Evolutionary conservation across 176 grass and related monocot genomes (phyloP).

Genomic region (Themeda triandra): DNA sequence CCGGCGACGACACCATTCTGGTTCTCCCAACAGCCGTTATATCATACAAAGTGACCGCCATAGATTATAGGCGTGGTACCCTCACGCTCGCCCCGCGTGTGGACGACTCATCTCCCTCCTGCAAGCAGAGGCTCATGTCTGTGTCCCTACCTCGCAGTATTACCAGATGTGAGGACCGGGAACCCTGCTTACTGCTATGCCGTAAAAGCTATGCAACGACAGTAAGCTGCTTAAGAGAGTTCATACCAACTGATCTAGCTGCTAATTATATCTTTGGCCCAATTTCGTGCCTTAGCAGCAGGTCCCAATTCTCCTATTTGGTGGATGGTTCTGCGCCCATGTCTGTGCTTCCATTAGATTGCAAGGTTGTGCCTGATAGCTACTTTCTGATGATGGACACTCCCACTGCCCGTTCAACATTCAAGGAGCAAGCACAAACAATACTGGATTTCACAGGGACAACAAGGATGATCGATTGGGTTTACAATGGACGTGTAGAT

Average conservation of each 20-base stretch:
- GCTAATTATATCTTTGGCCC: background rate
- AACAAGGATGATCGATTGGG: background rate
- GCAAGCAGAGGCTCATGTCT: too few species aligned
- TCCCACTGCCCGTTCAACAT: background rate
- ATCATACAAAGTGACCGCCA: too few species aligned
- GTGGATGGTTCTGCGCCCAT: fast-evolving
- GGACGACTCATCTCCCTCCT: too few species aligned
- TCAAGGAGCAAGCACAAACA: background rate
- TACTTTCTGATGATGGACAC: background rate
- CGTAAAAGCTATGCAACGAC: fast-evolving
- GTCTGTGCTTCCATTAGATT: background rate
- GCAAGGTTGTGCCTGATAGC: background rate
- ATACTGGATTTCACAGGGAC: conserved; percentile 1
- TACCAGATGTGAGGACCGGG: background rate
- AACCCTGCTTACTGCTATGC: background rate
- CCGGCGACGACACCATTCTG: too few species aligned
- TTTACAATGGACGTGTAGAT: too few species aligned
- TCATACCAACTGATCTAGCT: background rate
- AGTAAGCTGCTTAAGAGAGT: conserved; percentile 20
- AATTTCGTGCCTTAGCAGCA: background rate
- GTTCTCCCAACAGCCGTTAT: too few species aligned
- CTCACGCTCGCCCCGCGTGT: too few species aligned
- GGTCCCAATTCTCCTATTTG: background rate
- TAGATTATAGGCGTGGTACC: too few species aligned
- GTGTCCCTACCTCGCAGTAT: too few species aligned